Percentiles rank a stretch among this genome's conserved stretches.
Conservation (phyloP, 2,329 filamentous ascomycete species). For the Arachnopeziza araneosa region DNA sequence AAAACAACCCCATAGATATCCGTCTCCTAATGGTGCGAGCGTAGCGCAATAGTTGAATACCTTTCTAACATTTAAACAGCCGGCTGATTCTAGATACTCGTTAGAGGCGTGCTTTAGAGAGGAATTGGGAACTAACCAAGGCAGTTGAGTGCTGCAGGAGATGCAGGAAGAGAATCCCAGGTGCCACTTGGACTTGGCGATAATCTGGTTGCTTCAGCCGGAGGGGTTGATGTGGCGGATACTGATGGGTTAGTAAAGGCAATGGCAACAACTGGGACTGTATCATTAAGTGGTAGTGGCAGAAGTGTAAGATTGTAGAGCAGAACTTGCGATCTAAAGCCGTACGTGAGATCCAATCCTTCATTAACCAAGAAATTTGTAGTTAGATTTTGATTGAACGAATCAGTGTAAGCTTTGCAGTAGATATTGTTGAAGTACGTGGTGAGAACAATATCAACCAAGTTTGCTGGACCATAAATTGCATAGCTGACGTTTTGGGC, state of each 20-base stretch:
- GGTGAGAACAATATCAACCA: background rate
- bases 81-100: background rate
- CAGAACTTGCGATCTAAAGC: background rate
- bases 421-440: background rate
- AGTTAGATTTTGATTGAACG: background rate
- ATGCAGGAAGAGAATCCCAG: background rate
- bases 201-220: background rate
- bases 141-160: background rate
- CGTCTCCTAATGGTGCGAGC: too few relatives aligned
- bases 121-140: background rate
- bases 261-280: background rate
- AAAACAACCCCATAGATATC: background rate
- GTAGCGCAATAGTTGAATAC: background rate
- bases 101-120: background rate
- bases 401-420: background rate
- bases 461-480: background rate
- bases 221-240: background rate
- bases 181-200: background rate
- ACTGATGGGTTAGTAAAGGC: background rate
- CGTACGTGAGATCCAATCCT: background rate
- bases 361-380: background rate
- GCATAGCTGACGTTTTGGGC: background rate
- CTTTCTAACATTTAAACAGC: background rate
- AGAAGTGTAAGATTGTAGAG: background rate
- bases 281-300: background rate